Conservation (phyloP, 2,329 filamentous ascomycete species). For the Microsporum audouinii region DNA sequence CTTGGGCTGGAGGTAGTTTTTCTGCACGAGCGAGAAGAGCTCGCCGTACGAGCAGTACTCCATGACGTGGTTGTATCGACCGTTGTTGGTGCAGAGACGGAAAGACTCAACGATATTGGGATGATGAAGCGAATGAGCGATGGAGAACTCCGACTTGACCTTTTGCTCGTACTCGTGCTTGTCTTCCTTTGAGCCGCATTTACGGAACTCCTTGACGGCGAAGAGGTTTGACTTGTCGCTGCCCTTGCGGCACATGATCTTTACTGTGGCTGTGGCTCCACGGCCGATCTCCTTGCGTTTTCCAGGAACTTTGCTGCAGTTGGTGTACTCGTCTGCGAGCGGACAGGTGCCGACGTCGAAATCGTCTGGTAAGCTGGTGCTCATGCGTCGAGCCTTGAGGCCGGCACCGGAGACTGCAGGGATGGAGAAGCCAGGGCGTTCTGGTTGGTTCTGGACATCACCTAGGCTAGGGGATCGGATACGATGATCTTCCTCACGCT, state of each 20-base stretch:
- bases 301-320: slow-evolving; percentile 57
- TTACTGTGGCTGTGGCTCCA: slow-evolving; percentile 72
- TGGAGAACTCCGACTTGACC: slow-evolving; percentile 82
- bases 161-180: slow-evolving; percentile 71
- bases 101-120: slow-evolving; percentile 78
- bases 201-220: slow-evolving; percentile 79
- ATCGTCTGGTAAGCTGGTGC: slow-evolving; percentile 60
- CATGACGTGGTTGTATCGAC: slow-evolving; percentile 85
- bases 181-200: slow-evolving; percentile 57
- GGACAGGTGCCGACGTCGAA: slow-evolving; percentile 61
- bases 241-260: slow-evolving; percentile 63
- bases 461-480: slow-evolving; percentile 21
- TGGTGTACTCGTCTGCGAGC: slow-evolving; percentile 58
- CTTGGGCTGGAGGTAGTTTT: slow-evolving; percentile 53
- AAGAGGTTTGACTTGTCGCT: slow-evolving; percentile 52
- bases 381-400: slow-evolving; percentile 67
- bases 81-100: slow-evolving; percentile 60
- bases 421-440: slow-evolving; percentile 32
- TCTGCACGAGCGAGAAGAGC: slow-evolving; percentile 62
- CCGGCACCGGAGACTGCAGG: slow-evolving; percentile 60
- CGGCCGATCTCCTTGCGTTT: slow-evolving; percentile 66
- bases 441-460: slow-evolving; percentile 16
- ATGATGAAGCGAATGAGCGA: slow-evolving; percentile 73
- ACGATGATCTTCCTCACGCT: slow-evolving; percentile 12
- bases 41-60: slow-evolving; percentile 79